Evolutionary conservation across 1,284 basidiomycete genomes (phyloP).

Genomic region (Fomitiporia mediterranea): DNA sequence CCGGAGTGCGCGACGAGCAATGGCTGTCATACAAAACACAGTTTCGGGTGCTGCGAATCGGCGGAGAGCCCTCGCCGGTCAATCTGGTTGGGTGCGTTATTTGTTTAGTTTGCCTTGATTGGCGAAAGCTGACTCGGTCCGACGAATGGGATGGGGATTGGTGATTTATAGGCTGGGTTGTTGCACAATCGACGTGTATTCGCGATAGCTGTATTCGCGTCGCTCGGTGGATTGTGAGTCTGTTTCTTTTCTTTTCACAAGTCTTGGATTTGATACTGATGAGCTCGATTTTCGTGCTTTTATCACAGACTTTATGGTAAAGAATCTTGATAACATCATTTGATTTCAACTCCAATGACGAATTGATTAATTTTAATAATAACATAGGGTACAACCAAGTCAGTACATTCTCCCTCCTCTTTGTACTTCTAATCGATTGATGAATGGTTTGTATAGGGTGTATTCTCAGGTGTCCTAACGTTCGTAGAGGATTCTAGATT

Average conservation of each 20-base stretch:
- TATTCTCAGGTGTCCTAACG: slow-evolving; percentile 68
- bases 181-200: slow-evolving; percentile 59
- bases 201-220: slow-evolving; percentile 65
- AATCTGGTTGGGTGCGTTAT: slow-evolving; percentile 62
- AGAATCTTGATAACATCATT: background rate
- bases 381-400: slow-evolving; percentile 61
- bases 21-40: slow-evolving; percentile 4
- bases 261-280: background rate
- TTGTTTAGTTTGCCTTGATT: background rate
- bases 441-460: slow-evolving; percentile 39
- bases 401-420: slow-evolving; percentile 17
- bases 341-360: background rate
- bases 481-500: slow-evolving; percentile 27
- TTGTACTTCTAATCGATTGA: slow-evolving; percentile 1
- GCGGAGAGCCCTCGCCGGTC: slow-evolving; percentile 43
- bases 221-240: slow-evolving; percentile 62
- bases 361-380: slow-evolving; percentile 1
- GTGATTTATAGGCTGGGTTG: slow-evolving; percentile 45
- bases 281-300: background rate
- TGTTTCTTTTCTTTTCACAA: background rate
- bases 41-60: slow-evolving; percentile 7
- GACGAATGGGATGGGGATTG: no score
- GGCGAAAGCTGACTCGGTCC: background rate
- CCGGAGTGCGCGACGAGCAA: background rate
- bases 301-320: slow-evolving; percentile 48